Evolutionary conservation across 768 basidiomycete species (phyloP).

Genomic region (Suillus hirtellus): DNA sequence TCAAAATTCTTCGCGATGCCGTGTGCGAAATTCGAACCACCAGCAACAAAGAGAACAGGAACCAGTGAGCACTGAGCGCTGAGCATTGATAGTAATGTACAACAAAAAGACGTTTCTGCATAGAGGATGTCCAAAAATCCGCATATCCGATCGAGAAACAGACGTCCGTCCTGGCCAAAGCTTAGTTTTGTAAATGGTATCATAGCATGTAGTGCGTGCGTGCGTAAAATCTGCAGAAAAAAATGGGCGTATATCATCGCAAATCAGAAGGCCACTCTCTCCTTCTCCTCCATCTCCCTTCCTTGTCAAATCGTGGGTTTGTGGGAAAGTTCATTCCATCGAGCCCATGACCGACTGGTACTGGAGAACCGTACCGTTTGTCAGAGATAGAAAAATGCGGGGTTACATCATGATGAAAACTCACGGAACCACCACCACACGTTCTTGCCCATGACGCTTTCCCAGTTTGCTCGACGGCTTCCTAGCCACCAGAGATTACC

Average conservation of each 20-base stretch:
- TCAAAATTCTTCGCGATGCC: background rate
- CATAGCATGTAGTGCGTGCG: background rate
- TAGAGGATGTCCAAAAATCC: background rate
- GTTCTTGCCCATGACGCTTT: slow-evolving; percentile 75
- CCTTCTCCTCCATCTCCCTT: slow-evolving; percentile 67
- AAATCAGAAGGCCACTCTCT: slow-evolving; percentile 71
- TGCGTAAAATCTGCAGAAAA: slow-evolving; percentile 4
- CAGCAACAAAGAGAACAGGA: background rate
- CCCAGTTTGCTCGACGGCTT: slow-evolving; percentile 63
- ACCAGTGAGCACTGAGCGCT: background rate
- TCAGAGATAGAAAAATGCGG: slow-evolving; percentile 11
- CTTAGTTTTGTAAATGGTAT: background rate
- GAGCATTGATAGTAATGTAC: background rate
- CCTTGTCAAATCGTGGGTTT: slow-evolving; percentile 72
- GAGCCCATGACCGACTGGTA: slow-evolving; percentile 52
- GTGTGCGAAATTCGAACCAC: background rate
- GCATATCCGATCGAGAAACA: background rate
- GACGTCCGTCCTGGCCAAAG: background rate
- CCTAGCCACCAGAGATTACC: slow-evolving; percentile 90
- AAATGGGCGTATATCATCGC: slow-evolving; percentile 39
- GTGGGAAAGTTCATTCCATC: slow-evolving; percentile 64
- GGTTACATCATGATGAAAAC: slow-evolving; percentile 30
- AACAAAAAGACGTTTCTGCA: background rate
- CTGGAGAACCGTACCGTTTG: slow-evolving; percentile 23
- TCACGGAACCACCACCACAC: slow-evolving; percentile 78